These are phyloP conservation scores for Boletus vinaceobasis DNA, from an alignment of 768 basidiomycete species.

Conservation along the genomic window DNA sequence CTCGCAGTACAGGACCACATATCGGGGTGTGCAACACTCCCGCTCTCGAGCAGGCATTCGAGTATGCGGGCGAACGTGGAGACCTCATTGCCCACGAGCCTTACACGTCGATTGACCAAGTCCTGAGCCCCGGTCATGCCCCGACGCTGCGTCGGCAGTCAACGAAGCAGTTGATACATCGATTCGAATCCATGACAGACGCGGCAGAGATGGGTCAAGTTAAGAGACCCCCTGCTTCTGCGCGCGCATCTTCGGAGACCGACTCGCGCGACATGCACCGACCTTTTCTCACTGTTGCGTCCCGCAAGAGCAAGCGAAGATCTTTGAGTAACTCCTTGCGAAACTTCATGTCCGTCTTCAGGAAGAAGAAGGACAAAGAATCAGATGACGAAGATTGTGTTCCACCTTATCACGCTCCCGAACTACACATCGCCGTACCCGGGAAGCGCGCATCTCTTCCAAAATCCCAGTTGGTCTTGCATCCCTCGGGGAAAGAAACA, in stretches of 20 bases:
- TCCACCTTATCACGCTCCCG: slow-evolving; percentile 4
- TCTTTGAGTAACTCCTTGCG: slow-evolving; percentile 63
- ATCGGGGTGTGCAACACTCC: background rate
- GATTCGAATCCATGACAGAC: slow-evolving; percentile 46
- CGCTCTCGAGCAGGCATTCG: background rate
- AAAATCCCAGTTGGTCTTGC: background rate
- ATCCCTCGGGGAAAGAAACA: background rate
- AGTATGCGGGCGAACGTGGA: background rate
- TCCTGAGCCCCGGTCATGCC: background rate
- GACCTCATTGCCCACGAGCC: background rate
- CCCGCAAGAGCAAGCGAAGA: slow-evolving; percentile 41
- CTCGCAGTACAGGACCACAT: background rate
- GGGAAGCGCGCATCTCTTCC: background rate
- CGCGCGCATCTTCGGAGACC: slow-evolving; percentile 14
- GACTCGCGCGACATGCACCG: slow-evolving; percentile 11
- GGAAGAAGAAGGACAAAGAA: slow-evolving; percentile 39
- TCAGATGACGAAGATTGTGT: slow-evolving; percentile 23
- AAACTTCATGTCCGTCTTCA: slow-evolving; percentile 61
- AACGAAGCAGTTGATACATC: slow-evolving; percentile 51
- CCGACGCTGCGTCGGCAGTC: slow-evolving; percentile 33
- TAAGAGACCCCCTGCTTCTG: slow-evolving; percentile 5
- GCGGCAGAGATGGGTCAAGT: slow-evolving; percentile 4
- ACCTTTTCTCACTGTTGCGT: slow-evolving; percentile 15
- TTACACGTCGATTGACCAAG: slow-evolving; percentile 2
- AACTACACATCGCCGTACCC: background rate